These are phyloP conservation scores for Suillus placidus DNA, from an alignment of 768 basidiomycete species.

Conservation along the genomic window DNA sequence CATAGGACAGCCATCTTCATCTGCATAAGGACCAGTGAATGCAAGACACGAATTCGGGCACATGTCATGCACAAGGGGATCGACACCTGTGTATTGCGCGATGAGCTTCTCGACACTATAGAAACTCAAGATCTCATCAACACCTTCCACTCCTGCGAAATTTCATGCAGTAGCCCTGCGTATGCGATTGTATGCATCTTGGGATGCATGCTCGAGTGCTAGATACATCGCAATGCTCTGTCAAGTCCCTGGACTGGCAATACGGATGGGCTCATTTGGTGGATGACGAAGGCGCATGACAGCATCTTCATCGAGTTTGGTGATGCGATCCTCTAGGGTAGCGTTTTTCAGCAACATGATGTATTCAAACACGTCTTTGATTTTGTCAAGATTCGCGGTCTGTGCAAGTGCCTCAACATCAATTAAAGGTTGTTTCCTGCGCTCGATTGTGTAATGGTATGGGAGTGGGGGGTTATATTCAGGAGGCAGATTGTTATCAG, in stretches of 20 bases:
- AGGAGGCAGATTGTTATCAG: no score
- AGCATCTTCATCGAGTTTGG: constrained; percentile 1
- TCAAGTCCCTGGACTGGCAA: constrained; percentile 7
- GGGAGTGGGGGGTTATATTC: no score
- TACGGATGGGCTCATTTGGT: not conserved
- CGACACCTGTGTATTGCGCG: constrained; percentile 29
- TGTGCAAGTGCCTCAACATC: not conserved
- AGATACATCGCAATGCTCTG: constrained; percentile 15
- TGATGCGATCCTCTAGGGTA: constrained; percentile 8
- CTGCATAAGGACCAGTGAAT: constrained; percentile 32
- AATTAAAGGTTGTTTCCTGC: constrained; percentile 1
- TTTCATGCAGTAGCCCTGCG: not conserved
- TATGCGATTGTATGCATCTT: constrained; percentile 11
- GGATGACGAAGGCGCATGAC: constrained; percentile 10
- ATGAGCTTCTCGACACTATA: constrained; percentile 13
- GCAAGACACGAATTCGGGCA: constrained; percentile 36
- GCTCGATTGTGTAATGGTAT: no score
- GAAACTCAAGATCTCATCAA: constrained; percentile 28
- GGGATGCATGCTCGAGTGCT: constrained; percentile 7
- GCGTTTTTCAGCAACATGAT: not conserved
- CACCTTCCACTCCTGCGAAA: constrained; percentile 4
- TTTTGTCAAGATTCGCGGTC: not conserved
- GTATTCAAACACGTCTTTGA: not conserved
- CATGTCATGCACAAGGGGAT: constrained; percentile 41
- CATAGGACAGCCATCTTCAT: no score